phyloP scores from a whole-genome alignment of 148 eudicot species.

The Heliamphora exappendiculata region DNA sequence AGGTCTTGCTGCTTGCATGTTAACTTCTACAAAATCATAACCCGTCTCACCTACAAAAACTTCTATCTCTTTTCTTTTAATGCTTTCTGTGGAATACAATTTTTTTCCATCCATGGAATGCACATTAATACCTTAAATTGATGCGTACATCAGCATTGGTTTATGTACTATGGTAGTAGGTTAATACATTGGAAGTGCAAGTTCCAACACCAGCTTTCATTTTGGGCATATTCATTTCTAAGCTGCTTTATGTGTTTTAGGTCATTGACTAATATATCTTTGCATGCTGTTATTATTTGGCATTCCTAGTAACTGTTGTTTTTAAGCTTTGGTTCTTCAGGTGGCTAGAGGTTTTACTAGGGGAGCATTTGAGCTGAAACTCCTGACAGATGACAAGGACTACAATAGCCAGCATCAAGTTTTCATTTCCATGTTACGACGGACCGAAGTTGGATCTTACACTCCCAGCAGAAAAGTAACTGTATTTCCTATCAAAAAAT shows the following conservation, averaged over 20 bases:
- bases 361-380: slow-evolving; percentile 75
- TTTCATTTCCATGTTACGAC: slow-evolving; percentile 30
- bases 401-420: slow-evolving; percentile 24
- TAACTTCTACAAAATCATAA: too few relatives aligned
- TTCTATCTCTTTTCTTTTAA: too few relatives aligned
- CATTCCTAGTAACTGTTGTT: background rate
- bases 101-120: background rate
- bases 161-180: background rate
- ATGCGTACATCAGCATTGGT: background rate
- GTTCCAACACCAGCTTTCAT: background rate
- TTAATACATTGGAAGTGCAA: background rate
- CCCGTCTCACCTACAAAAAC: too few relatives aligned
- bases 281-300: background rate
- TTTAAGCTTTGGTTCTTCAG: slow-evolving; percentile 27
- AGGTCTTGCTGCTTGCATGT: too few relatives aligned
- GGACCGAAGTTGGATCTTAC: slow-evolving; percentile 26
- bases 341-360: slow-evolving; percentile 63
- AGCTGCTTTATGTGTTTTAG: background rate
- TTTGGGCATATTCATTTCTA: background rate
- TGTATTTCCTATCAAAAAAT: slow-evolving; percentile 59
- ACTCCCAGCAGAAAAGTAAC: slow-evolving; percentile 42
- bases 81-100: background rate
- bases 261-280: background rate
- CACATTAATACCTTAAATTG: background rate
- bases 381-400: slow-evolving; percentile 38